phyloP scores from a whole-genome alignment of 2,329 filamentous ascomycete species.

The Cladosporium velox region DNA sequence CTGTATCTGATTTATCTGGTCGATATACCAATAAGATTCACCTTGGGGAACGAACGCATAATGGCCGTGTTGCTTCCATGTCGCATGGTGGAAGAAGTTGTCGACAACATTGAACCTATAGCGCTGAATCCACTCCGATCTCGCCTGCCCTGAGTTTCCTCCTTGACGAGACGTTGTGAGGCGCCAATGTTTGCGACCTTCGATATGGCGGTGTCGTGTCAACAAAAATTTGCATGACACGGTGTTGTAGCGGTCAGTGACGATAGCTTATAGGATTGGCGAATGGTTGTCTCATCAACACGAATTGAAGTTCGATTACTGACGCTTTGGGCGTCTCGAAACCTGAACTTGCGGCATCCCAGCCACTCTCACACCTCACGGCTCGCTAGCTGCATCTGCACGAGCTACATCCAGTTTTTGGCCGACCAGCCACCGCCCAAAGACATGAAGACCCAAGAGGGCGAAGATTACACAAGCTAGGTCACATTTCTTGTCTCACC shows the following conservation, averaged over 20 bases:
- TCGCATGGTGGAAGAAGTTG: no score
- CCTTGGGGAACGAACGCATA: no score
- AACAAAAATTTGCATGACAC: neutral
- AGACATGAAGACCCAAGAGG: neutral
- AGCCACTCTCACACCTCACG: conserved; percentile 17
- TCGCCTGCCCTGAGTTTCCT: no score
- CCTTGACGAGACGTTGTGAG: no score
- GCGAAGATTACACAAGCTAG: conserved; percentile 13
- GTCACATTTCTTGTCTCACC: conserved; percentile 17
- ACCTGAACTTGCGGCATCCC: conserved; percentile 11
- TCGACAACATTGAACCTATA: no score
- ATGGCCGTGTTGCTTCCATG: no score
- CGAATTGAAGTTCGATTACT: neutral
- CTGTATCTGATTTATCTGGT: no score
- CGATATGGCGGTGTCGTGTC: no score
- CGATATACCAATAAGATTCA: no score
- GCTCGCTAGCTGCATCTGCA: conserved; percentile 12
- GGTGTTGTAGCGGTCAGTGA: neutral
- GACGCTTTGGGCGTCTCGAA: neutral
- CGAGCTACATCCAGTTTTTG: conserved; percentile 10
- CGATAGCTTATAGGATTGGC: neutral
- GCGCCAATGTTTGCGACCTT: no score
- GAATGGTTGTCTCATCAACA: neutral
- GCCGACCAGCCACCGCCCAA: neutral
- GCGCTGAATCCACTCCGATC: no score